Evolutionary conservation across 805 yeast species (phyloP), one percentile per base, ranked within the genome.

Genomic region (Grigorovia jiainica): DNA sequence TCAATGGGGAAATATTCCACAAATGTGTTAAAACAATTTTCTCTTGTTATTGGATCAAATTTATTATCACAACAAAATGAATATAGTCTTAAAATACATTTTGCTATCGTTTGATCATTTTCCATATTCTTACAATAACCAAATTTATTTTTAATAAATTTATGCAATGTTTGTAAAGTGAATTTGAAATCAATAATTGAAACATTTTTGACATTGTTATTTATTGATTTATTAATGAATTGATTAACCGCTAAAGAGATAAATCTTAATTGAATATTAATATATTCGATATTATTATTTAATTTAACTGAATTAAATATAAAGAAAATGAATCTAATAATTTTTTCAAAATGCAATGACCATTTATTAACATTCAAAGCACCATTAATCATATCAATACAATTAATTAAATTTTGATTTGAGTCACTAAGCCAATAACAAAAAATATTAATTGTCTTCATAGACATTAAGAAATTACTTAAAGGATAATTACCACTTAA

Each of bases 291-390:
- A 10, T 27, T 27, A 27, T 27, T 27, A 13, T 10, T 27, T 15
- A 27, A 13, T 13, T 27, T 27, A 23, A 50, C 37, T 1, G 62
- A 52, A 20, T 49, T 46, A 21, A 57, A 51, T 5, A 59, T 43
- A 38, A 52, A 60, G 17, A 51, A 35, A 3, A 53, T 45, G 32
- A 57, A 44, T 39, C 65, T 43, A 19, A 59, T 45, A 1, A 54
- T 30, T 37, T 53, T 52, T 39, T 58, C 58, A 20, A 57, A 56
- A 23, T 42, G 39, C 8, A 51, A 42, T 35, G 53, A 51, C 61
- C 62, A 59, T 16, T 25, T 43, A 35, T 46, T 49, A 6, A 45
- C 23, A 1, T 48, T 54, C 20, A 48, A 31, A 6, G 49, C 37
- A 13, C 60, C 49, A 32, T 54, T 50, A 17, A 47, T 31, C 15